Conservation (phyloP, 2,329 filamentous ascomycete species). For the Diaporthe helianthi region DNA sequence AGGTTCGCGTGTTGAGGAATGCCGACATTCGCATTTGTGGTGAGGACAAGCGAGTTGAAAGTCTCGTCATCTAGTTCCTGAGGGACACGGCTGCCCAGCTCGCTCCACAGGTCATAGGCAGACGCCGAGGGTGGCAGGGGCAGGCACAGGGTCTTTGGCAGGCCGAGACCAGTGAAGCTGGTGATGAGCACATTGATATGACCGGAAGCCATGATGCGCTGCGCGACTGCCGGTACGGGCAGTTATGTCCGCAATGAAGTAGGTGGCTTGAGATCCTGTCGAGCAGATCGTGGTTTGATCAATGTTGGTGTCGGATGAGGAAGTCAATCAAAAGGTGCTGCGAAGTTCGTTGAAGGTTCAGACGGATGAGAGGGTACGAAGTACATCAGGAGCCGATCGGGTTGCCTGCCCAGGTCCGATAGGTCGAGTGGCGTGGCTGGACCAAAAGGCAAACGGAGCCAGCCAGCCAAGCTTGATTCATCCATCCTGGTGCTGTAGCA, state of each 20-base stretch:
- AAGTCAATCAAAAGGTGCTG: no score
- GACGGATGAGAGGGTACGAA: not conserved
- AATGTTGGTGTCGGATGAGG: no score
- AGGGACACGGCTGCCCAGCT: conserved; percentile 68
- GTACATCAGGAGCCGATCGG: not conserved
- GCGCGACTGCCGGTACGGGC: conserved; percentile 12
- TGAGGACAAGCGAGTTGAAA: conserved; percentile 71
- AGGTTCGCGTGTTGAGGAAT: conserved; percentile 61
- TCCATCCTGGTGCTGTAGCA: not conserved
- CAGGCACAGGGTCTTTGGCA: conserved; percentile 84
- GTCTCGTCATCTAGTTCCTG: conserved; percentile 53
- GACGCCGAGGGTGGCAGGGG: conserved; percentile 71
- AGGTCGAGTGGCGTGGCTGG: not conserved
- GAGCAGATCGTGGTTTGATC: not conserved
- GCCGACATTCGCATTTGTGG: conserved; percentile 79
- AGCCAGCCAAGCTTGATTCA: conserved; percentile 1
- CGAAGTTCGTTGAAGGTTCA: not conserved
- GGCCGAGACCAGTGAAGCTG: conserved; percentile 80
- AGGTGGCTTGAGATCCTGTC: not conserved
- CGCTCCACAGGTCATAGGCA: conserved; percentile 70
- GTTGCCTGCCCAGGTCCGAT: not conserved
- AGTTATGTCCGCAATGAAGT: not conserved
- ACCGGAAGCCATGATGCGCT: conserved; percentile 58
- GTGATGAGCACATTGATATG: conserved; percentile 84
- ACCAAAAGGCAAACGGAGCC: not conserved